A percentile compares a stretch with the other conserved stretches of the same genome.
phyloP scores from a whole-genome alignment of 345 rosid species.

The Lagerstroemia speciosa region DNA sequence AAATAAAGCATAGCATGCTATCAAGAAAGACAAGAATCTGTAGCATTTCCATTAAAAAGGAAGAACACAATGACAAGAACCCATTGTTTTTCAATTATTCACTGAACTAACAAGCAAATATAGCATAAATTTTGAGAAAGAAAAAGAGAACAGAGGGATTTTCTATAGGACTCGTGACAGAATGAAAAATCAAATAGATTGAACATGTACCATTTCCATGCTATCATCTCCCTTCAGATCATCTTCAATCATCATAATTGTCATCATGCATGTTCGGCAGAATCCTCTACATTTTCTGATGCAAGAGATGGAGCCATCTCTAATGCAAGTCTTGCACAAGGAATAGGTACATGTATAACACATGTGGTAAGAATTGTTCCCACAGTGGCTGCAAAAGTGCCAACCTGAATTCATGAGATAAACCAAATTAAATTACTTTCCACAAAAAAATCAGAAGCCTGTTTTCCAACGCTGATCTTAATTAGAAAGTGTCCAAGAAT shows the following conservation, averaged over 20 bases:
- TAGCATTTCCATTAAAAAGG: neutral
- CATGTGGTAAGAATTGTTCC: conserved; percentile 2
- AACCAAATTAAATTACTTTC: neutral
- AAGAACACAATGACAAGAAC: neutral
- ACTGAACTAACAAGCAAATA: neutral
- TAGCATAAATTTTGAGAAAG: neutral
- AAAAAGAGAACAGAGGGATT: neutral
- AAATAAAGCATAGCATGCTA: neutral
- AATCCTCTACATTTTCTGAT: conserved; percentile 89
- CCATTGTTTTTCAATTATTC: neutral
- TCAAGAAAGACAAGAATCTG: neutral
- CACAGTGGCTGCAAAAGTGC: conserved; percentile 5
- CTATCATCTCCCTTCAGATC: conserved; percentile 47
- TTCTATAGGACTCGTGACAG: neutral
- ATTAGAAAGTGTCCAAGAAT: neutral
- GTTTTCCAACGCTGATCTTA: neutral
- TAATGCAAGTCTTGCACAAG: conserved; percentile 69
- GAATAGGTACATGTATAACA: conserved; percentile 13
- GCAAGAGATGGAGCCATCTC: conserved; percentile 65
- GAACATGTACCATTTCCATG: conserved; percentile 45
- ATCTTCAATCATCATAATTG: conserved; percentile 73
- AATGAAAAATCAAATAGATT: neutral
- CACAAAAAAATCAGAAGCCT: neutral
- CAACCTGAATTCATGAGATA: conserved; percentile 7
- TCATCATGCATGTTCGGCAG: conserved; percentile 86